Evolutionary conservation across 345 rosid genomes (phyloP), one percentile per base, ranked within the genome.

Genomic region (Hypericum perforatum): DNA sequence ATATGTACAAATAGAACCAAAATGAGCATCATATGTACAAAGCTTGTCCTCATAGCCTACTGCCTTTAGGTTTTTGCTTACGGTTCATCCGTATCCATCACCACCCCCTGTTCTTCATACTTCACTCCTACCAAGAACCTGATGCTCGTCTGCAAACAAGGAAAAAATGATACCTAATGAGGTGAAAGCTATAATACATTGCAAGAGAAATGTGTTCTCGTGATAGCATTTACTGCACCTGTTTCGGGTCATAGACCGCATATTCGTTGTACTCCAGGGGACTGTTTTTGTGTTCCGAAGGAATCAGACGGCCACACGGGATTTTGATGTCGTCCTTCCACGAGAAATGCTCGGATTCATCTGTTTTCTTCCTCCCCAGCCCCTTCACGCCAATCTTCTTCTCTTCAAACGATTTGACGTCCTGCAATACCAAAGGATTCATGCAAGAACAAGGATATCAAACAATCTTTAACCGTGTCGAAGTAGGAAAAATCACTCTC

Each of bases 231-330:
- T 37, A 6, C 13, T 42, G 6, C 53, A 82, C 98, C 86, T 74
- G 83, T 67, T 80, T 77, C 0, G 85, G 89, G 48, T 88, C 91
- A 54, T 81, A 85, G 16, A 88, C 89, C 0, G 88, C 84, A 7
- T 85, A 81, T 58, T 83, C 94, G n/a, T 78, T 83, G 67, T 75
- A 88, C 62, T 88, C 95, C 0, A 83, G 84, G 9, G 75, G 75
- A 64, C 90, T 82, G 22, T 81, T 79, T 61, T 74, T 66, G 43
- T 80, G 73, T 38, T 68, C 80, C 0, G 94, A 90, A 3, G 83
- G 68, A 36, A 84, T 69, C 49, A 90, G 47, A 2, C 66, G 68
- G 13, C 96, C 94, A 39, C 97, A 79, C 9, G 94, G 96, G 39
- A 84, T 84, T 41, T 74, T 84, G 37, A 85, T 81, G 53, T 73